Evolutionary conservation across 495 filamentous ascomycete species (phyloP), one percentile per base, ranked within the genome.

Genomic region (Penicillium alfredii): DNA sequence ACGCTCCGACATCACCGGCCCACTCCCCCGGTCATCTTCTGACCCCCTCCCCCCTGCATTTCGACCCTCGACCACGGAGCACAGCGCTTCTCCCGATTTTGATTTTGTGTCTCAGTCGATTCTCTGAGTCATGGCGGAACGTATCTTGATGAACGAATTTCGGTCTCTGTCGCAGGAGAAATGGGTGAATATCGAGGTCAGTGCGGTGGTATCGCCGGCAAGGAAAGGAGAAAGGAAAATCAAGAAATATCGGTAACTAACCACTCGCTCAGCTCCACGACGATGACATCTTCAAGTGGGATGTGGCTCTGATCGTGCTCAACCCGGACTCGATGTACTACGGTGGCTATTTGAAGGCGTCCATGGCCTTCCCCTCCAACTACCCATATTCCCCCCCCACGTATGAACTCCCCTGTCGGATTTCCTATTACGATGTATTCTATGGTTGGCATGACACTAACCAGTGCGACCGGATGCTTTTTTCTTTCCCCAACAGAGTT

Each of bases 281-380:
- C 26, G 78, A 75, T 9, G 82, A 88, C 56, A 76, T 97, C 38
- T 82, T 89, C 58, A 75, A 79, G 38, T 97, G 92, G 92, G 76
- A 75, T 30, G 69, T 96, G 17, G 90, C 80, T 4, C 74, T 98
- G 35, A 87, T 95, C 64, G 85, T 96, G 31, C 74, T 95, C 49
- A 98, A 97, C 58, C 72, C 84, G 1, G 88, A 90, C 40, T 94
- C 88, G 34, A 68, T 83, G 31, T 98, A 93, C 66, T 83, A 94
- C 53, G 86, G 87, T 30, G 92, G 83, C 44, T 98, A 96, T 57
- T 88, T 96, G 66, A 84, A 82, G 59, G 86, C 86, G 27, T 73
- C 77, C 31, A 92, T 98, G 82, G 78, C 71, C 10, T 97, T 98
- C 52, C 81, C 86, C 14, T 66, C 76, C 37, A 86, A 94, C 50